Evolutionary conservation across 352 stramenopile genomes (phyloP), one percentile per base, ranked within the genome.

Genomic region (Hyaloperonospora arabidopsidis): DNA sequence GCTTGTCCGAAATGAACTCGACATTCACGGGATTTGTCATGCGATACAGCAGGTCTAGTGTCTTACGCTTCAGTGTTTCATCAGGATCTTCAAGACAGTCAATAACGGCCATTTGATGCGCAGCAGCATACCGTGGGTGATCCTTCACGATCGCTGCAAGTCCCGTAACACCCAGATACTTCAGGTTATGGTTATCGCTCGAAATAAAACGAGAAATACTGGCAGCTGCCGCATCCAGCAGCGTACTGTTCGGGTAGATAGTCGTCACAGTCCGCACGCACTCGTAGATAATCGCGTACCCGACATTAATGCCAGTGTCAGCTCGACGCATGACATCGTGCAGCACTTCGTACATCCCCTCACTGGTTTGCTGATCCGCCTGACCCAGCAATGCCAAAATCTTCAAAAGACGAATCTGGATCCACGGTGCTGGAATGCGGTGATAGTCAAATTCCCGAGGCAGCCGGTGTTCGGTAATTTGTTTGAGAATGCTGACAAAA

Each of bases 1-100:
- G 83, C 66, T 98, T 98, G 50, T 98, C 96, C 2, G 92, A 93
- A 68, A 99, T 99, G 63, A 99, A 98, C 72, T 99, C 96, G 6
- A 99, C 96, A 70, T 99, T 99, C 45, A 99, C 95, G 1, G 96
- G 95, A 79, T 99, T 99, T 19, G 94, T 99, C 96, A 99, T 99
- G 59, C 93, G 81, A 64, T 96, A 97, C 15, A 97, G 68, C 59
- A 97, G 60, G 60, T 99, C 95, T 43, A 98, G 70, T 22, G 96
- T 99, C 82, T 99, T 99, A 45, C 96, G 86, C 79, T 99, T 97
- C 17, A 99, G 80, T 34, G 97, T 99, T 76, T 99, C 97, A 72
- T 99, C 97, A 0, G 92, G 86, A 73, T 99, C 96, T 80, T 99
- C 96, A 7, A 99, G 75, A 65, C 97, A 99, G 73, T 99, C 97